These are phyloP conservation scores for Wickerhamia fluorescens DNA, from an alignment of 805 yeast genomes.

Conservation along the genomic window DNA sequence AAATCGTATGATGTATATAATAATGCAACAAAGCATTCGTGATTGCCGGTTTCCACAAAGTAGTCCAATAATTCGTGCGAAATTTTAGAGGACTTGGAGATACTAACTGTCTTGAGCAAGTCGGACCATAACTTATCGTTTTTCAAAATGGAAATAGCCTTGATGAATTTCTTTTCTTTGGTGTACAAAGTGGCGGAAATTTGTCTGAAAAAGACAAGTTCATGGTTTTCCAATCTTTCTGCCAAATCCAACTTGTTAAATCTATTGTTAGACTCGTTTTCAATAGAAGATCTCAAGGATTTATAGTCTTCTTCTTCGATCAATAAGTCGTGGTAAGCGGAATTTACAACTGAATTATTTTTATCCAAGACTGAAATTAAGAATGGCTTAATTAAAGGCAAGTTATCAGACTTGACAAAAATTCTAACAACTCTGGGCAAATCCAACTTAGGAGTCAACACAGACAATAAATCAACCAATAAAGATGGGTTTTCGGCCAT, in stretches of 20 bases:
- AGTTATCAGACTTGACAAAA: slow-evolving; percentile 90
- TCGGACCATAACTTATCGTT: slow-evolving; percentile 92
- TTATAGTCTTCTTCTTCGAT: slow-evolving; percentile 96
- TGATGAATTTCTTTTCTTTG: slow-evolving; percentile 88
- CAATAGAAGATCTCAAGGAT: slow-evolving; percentile 80
- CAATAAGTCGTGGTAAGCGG: slow-evolving; percentile 90
- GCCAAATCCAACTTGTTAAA: slow-evolving; percentile 92
- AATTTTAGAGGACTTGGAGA: slow-evolving; percentile 70
- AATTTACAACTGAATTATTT: slow-evolving; percentile 85
- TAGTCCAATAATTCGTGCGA: slow-evolving; percentile 84
- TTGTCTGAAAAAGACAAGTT: slow-evolving; percentile 86
- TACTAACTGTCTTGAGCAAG: slow-evolving; percentile 85
- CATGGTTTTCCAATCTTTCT: slow-evolving; percentile 85
- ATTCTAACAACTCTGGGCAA: slow-evolving; percentile 91
- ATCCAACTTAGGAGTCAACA: slow-evolving; percentile 82
- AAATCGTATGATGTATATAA: slow-evolving; percentile 79
- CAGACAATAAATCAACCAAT: slow-evolving; percentile 78
- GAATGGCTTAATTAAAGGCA: slow-evolving; percentile 94
- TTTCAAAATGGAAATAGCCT: slow-evolving; percentile 82
- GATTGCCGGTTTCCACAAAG: slow-evolving; percentile 95
- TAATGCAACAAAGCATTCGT: slow-evolving; percentile 88
- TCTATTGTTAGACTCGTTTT: slow-evolving; percentile 68
- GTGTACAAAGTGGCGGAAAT: slow-evolving; percentile 92
- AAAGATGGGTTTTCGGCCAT: slow-evolving; percentile 87
- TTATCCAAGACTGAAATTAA: slow-evolving; percentile 84